Conservation (phyloP, 305 asterid species). For the Fraxinus paxiana region DNA sequence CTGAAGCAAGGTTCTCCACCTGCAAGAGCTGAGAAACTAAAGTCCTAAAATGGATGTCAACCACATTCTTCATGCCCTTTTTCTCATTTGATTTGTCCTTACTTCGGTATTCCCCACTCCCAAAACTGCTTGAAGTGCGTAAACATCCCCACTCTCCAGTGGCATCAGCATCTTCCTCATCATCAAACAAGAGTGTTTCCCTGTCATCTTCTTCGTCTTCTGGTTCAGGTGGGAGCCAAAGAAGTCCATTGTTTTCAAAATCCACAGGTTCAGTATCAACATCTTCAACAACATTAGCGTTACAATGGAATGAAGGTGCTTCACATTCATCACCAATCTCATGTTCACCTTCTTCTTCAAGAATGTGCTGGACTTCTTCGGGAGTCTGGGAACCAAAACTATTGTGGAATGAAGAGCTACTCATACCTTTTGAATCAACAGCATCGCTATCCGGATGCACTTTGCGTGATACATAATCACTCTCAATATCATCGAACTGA, state of each 20-base stretch:
- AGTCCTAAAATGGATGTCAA: constrained; percentile 66
- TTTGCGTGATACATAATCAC: constrained; percentile 48
- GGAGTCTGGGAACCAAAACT: constrained; percentile 42
- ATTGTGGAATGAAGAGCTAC: constrained; percentile 40
- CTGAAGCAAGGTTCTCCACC: constrained; percentile 42
- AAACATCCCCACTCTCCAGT: constrained; percentile 84
- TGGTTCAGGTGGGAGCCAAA: constrained; percentile 99
- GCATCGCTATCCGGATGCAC: constrained; percentile 63
- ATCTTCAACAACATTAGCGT: constrained; percentile 46
- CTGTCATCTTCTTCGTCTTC: constrained; percentile 91
- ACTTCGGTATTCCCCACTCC: constrained; percentile 72
- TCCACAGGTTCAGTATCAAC: constrained; percentile 74
- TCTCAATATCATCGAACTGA: constrained; percentile 47
- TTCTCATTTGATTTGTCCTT: constrained; percentile 75
- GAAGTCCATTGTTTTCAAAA: constrained; percentile 85
- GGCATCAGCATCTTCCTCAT: constrained; percentile 40
- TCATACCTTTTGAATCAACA: constrained; percentile 41
- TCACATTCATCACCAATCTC: constrained; percentile 71
- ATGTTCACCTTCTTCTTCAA: constrained; percentile 39
- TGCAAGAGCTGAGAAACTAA: constrained; percentile 70
- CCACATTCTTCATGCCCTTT: constrained; percentile 42
- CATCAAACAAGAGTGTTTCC: constrained; percentile 37
- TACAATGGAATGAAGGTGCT: constrained; percentile 57
- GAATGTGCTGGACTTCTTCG: constrained; percentile 55
- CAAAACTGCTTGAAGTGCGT: constrained; percentile 66